Evolutionary conservation across 2,329 filamentous ascomycete genomes (phyloP).

Genomic region (Cercospora sp.): DNA sequence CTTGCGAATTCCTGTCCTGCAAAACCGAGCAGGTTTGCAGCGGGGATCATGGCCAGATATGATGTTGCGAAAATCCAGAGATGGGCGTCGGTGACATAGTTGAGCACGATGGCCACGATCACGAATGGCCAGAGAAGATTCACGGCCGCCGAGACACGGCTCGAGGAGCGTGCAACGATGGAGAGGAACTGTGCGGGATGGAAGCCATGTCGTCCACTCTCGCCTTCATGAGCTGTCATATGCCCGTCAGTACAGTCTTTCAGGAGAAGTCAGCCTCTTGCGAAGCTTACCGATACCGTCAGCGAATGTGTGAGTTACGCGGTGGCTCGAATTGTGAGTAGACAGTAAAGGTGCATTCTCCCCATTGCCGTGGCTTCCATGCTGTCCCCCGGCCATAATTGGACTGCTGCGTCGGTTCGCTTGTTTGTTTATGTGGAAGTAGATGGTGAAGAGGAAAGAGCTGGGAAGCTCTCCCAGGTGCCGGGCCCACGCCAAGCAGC

Average conservation of each 20-base stretch:
- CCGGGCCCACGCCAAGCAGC: neutral
- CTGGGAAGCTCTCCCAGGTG: neutral
- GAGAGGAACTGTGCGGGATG: constrained; percentile 45
- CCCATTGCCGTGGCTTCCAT: constrained; percentile 3
- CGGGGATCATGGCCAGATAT: constrained; percentile 53
- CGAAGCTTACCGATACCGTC: constrained; percentile 15
- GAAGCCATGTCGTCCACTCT: constrained; percentile 49
- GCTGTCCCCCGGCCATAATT: neutral
- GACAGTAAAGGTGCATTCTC: constrained; percentile 21
- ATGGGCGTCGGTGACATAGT: constrained; percentile 46
- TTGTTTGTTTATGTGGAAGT: neutral
- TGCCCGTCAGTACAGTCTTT: neutral
- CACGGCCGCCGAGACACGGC: constrained; percentile 47
- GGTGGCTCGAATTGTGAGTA: constrained; percentile 5
- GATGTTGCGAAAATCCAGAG: constrained; percentile 50
- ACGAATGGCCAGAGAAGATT: constrained; percentile 54
- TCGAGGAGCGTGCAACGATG: constrained; percentile 48
- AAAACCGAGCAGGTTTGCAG: constrained; percentile 56
- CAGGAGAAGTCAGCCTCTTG: neutral
- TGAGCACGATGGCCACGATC: constrained; percentile 47
- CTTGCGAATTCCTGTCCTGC: constrained; percentile 69
- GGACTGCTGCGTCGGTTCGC: neutral
- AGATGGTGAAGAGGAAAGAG: neutral
- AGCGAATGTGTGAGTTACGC: constrained; percentile 23
- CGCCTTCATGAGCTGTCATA: constrained; percentile 41